A percentile compares a stretch with the other conserved stretches of the same genome.
Evolutionary conservation across 441 rosid genomes (phyloP).

Genomic region (Erysimum cheiri): DNA sequence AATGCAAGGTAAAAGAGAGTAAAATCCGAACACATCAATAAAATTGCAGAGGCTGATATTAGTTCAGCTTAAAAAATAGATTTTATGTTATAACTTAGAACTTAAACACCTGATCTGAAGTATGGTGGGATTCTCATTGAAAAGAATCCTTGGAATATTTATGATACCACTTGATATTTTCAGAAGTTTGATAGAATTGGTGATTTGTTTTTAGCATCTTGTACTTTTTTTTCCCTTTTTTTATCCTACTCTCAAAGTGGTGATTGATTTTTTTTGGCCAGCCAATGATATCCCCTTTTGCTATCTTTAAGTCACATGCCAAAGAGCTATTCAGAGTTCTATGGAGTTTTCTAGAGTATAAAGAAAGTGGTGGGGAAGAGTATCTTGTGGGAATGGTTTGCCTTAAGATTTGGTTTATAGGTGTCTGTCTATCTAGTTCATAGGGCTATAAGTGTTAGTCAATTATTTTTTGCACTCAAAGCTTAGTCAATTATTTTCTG

Average conservation of each 20-base stretch:
- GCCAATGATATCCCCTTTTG: constrained; percentile 10
- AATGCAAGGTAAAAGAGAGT: too few relatives aligned
- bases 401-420: constrained; percentile 6
- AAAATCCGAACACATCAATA: neutral
- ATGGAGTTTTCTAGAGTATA: constrained; percentile 1
- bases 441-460: neutral
- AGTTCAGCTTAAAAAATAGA: neutral
- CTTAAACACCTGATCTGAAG: neutral
- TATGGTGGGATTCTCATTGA: neutral
- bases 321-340: constrained; percentile 9
- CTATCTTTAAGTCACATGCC: constrained; percentile 27
- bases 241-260: constrained; percentile 1
- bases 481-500: neutral
- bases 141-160: neutral
- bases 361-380: constrained; percentile 21
- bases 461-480: neutral
- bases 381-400: constrained; percentile 5
- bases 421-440: neutral
- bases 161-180: neutral
- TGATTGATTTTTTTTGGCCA: constrained; percentile 13
- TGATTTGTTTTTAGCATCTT: neutral
- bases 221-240: neutral
- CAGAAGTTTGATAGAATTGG: neutral
- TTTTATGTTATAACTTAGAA: neutral
- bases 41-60: neutral